Evolutionary conservation across 2,329 filamentous ascomycete species (phyloP).

Genomic region (Lomentospora prolificans): DNA sequence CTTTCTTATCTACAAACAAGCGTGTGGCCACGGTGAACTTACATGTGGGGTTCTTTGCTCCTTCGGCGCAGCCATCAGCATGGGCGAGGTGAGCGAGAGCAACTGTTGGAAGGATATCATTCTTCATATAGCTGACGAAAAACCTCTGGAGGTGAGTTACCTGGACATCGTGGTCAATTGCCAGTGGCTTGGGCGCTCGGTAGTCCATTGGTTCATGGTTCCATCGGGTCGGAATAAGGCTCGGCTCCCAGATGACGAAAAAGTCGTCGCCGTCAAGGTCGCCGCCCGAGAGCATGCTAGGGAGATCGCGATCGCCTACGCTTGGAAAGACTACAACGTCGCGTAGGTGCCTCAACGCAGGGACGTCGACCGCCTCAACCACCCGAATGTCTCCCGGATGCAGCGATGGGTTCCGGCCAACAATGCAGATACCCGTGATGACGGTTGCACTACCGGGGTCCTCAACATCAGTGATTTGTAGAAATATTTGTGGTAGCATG

Average conservation of each 20-base stretch:
- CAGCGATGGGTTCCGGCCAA: slow-evolving; percentile 87
- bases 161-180: slow-evolving; percentile 52
- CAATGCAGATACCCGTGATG: slow-evolving; percentile 66
- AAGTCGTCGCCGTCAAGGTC: slow-evolving; percentile 96
- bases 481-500: slow-evolving; percentile 73
- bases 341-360: slow-evolving; percentile 62
- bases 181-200: slow-evolving; percentile 42
- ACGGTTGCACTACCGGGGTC: slow-evolving; percentile 53
- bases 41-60: slow-evolving; percentile 62
- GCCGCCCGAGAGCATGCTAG: slow-evolving; percentile 92
- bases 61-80: slow-evolving; percentile 53
- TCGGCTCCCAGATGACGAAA: slow-evolving; percentile 81
- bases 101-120: slow-evolving; percentile 70
- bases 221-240: slow-evolving; percentile 60
- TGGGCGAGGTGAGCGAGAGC: slow-evolving; percentile 72
- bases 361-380: slow-evolving; percentile 70
- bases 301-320: slow-evolving; percentile 71
- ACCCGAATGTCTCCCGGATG: slow-evolving; percentile 88
- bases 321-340: slow-evolving; percentile 85
- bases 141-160: slow-evolving; percentile 70
- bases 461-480: slow-evolving; percentile 61
- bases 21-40: slow-evolving; percentile 19
- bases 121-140: slow-evolving; percentile 89
- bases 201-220: slow-evolving; percentile 75
- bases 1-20: neutral